Evolutionary conservation across 2,329 filamentous ascomycete genomes (phyloP).

Genomic region (Fusarium protoensiforme): DNA sequence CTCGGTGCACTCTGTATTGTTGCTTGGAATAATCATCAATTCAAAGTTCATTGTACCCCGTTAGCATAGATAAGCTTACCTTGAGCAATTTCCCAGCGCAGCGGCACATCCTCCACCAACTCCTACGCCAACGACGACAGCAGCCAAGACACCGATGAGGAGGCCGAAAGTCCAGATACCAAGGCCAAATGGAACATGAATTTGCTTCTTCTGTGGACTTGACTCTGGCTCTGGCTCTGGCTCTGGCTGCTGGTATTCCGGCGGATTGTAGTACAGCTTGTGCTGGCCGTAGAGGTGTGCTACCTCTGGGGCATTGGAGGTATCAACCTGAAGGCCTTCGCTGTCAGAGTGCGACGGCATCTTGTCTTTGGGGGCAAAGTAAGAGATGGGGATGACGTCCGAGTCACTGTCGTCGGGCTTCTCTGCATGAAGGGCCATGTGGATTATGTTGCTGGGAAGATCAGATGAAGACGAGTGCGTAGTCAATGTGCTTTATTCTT

Average conservation of each 20-base stretch:
- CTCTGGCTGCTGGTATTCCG: neutral
- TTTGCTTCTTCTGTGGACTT: neutral
- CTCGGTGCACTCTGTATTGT: neutral
- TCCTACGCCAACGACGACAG: neutral
- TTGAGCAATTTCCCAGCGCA: neutral
- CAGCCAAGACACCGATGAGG: neutral
- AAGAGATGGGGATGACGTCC: neutral
- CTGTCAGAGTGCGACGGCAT: neutral
- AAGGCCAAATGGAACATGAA: neutral
- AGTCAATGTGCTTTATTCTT: neutral
- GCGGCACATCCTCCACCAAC: conserved; percentile 1
- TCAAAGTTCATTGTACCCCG: neutral
- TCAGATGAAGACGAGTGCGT: neutral
- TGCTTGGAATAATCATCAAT: neutral
- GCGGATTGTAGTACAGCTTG: neutral
- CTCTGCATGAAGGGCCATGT: neutral
- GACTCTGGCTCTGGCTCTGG: neutral
- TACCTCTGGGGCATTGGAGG: neutral
- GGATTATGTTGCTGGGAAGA: neutral
- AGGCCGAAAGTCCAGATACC: neutral
- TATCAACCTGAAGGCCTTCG: neutral
- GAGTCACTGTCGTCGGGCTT: neutral
- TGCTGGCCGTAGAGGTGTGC: neutral
- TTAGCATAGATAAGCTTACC: neutral
- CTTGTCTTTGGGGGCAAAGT: neutral